Base-by-base conservation (phyloP, 2,329 filamentous ascomycete species). In the Periglandula ipomoeae region DNA sequence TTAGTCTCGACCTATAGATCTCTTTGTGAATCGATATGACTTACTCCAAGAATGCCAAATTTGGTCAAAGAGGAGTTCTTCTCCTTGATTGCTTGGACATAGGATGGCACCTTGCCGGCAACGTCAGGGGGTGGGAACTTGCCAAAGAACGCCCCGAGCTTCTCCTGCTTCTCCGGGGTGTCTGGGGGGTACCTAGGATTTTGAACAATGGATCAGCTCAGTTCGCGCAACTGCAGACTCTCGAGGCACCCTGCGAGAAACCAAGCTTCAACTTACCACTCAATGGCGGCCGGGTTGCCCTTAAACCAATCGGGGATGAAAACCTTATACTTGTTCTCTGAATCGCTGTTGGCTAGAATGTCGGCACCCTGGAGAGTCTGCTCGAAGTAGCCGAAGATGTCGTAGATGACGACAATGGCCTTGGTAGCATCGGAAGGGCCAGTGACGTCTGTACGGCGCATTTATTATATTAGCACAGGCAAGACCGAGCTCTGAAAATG, bases 261-360 rank as follows among this genome's bases (percentile, higher is more conserved):
- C 17, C 11, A 43, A 17, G 24, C n/a, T 19, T 15, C 10, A 15
- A 56, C 59, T 57, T 55, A 65, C 78, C 75, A 67, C 60, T 70
- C 71, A 63, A 81, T 74, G 44, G 71, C 67, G 59, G 68, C 69
- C 2, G 87, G 85, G 55, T 79, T 75, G 63, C 87, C 89, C 52
- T 86, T 78, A 72, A 95, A 95, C 76, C 87, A 91, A 70, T 96
- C 90, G 24, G 90, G 90, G 54, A 96, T 90, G 69, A 90, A 89
- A 56, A 95, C 87, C 57, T 82, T 82, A 73, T 94, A 93, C 61
- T 86, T 80, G 64, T 71, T 78, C 67, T 69, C 75, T 65, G 70
- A 61, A 58, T 78, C 73, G 52, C 72, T 70, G 41, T 69, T 70
- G 40, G 79, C 72, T 22, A 85, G 69, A 56, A 80, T 86, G 58